Conservation (phyloP, 441 rosid genomes). For the California macrophylla region DNA sequence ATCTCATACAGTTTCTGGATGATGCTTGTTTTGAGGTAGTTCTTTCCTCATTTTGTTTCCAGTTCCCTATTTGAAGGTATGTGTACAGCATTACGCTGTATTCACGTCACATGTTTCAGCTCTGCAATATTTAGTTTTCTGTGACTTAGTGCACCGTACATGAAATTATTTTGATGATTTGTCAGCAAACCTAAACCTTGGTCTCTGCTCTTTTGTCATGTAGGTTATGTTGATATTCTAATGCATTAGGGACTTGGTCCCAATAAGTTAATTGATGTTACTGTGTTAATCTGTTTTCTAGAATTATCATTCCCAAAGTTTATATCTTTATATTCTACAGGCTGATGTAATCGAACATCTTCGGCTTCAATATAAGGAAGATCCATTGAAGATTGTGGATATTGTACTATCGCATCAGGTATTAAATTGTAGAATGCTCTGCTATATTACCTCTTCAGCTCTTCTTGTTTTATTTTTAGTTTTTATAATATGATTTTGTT, state of each 20-base stretch:
- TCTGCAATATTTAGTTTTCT: too few relatives aligned
- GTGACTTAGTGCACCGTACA: too few relatives aligned
- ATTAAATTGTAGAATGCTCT: constrained; percentile 14
- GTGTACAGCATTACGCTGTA: too few relatives aligned
- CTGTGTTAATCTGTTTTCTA: background rate
- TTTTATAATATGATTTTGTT: background rate
- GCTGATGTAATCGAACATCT: constrained; percentile 98
- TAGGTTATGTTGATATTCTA: too few relatives aligned
- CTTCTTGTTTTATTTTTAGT: background rate
- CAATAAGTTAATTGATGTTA: background rate
- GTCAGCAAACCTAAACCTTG: too few relatives aligned
- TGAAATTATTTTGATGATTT: too few relatives aligned
- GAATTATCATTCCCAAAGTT: background rate
- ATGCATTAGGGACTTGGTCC: background rate
- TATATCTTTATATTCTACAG: constrained; percentile 29
- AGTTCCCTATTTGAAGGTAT: too few relatives aligned
- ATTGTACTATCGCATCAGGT: constrained; percentile 99
- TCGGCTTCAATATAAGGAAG: constrained; percentile 92
- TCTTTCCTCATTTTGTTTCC: too few relatives aligned
- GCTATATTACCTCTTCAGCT: constrained; percentile 2
- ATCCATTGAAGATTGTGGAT: constrained; percentile 85
- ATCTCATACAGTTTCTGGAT: too few relatives aligned
- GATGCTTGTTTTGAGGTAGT: too few relatives aligned
- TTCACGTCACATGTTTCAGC: too few relatives aligned
- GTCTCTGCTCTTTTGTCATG: too few relatives aligned